Evolutionary conservation across 768 basidiomycete species (phyloP).

Genomic region (Calocybe indica): DNA sequence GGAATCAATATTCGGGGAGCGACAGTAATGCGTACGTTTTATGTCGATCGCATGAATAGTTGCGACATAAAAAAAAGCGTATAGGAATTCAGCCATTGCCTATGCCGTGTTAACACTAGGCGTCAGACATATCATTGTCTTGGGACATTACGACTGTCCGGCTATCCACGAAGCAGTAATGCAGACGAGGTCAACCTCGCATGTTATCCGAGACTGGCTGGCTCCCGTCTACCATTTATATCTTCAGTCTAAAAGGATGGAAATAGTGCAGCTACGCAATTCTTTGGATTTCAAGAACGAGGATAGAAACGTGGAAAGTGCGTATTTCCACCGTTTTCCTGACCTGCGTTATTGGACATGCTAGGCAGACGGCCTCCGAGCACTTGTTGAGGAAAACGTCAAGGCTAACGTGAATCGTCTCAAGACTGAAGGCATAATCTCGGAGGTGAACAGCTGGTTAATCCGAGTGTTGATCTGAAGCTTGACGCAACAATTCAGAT

Average conservation of each 20-base stretch:
- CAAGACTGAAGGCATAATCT: conserved; percentile 26
- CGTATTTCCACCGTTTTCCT: background rate
- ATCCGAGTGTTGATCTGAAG: too few relatives aligned
- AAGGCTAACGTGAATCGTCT: conserved; percentile 34
- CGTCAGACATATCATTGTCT: conserved; percentile 30
- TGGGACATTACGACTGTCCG: conserved; percentile 34
- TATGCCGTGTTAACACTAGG: conserved; percentile 27
- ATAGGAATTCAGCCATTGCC: conserved; percentile 26
- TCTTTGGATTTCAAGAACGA: too few relatives aligned
- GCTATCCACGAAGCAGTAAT: conserved; percentile 26
- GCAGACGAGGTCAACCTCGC: conserved; percentile 11
- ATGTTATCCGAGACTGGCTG: conserved; percentile 23
- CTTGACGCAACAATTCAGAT: background rate
- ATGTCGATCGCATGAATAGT: background rate
- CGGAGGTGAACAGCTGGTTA: too few relatives aligned
- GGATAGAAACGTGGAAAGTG: too few relatives aligned
- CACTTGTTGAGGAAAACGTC: conserved; percentile 47
- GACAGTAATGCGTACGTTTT: conserved; percentile 27
- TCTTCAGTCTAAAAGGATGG: conserved; percentile 13
- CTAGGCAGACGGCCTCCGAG: conserved; percentile 25
- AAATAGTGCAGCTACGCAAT: too few relatives aligned
- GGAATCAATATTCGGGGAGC: conserved; percentile 26
- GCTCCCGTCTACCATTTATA: conserved; percentile 26
- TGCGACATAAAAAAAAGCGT: background rate
- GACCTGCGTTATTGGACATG: background rate